Evolutionary conservation across 345 rosid species (phyloP).

Genomic region (sweet orange (Citrus sinensis)): DNA sequence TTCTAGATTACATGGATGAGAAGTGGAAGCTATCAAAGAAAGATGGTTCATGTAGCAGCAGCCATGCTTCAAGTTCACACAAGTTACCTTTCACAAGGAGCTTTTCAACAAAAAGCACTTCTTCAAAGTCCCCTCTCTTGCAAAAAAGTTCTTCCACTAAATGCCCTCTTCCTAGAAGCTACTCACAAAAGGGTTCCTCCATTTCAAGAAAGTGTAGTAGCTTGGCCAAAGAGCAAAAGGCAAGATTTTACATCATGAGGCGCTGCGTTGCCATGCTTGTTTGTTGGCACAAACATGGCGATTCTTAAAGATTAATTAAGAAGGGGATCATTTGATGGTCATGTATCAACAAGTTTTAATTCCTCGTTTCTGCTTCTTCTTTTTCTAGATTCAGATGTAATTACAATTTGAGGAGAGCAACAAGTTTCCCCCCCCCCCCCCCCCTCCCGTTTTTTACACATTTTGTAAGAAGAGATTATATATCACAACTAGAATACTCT

Average conservation of each 20-base stretch:
- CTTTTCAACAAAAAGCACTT: slow-evolving; percentile 64
- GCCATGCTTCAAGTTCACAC: slow-evolving; percentile 34
- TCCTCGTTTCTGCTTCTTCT: not conserved
- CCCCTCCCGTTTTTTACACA: not conserved
- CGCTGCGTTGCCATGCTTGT: slow-evolving; percentile 99
- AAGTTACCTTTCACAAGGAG: slow-evolving; percentile 56
- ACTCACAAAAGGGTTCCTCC: slow-evolving; percentile 55
- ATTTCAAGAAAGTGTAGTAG: slow-evolving; percentile 71
- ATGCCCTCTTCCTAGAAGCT: slow-evolving; percentile 41
- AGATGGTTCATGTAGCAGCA: slow-evolving; percentile 31
- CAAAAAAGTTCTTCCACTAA: slow-evolving; percentile 53
- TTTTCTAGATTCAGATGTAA: slow-evolving; percentile 20
- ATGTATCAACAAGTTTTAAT: not conserved
- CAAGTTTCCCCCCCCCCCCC: slow-evolving; percentile 5
- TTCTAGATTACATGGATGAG: slow-evolving; percentile 58
- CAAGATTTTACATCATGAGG: slow-evolving; percentile 94
- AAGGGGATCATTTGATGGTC: not conserved
- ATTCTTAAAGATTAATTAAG: slow-evolving; percentile 38
- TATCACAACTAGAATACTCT: slow-evolving; percentile 10
- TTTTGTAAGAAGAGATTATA: slow-evolving; percentile 34
- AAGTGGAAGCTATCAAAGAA: slow-evolving; percentile 67
- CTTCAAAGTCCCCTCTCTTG: slow-evolving; percentile 58
- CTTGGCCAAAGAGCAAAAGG: slow-evolving; percentile 95
- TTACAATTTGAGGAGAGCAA: slow-evolving; percentile 29
- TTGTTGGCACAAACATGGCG: slow-evolving; percentile 96